A percentile compares a stretch with the other conserved stretches of the same genome.
Conservation (phyloP, 352 stramenopile genomes). For the Globisporangium sylvaticum region DNA sequence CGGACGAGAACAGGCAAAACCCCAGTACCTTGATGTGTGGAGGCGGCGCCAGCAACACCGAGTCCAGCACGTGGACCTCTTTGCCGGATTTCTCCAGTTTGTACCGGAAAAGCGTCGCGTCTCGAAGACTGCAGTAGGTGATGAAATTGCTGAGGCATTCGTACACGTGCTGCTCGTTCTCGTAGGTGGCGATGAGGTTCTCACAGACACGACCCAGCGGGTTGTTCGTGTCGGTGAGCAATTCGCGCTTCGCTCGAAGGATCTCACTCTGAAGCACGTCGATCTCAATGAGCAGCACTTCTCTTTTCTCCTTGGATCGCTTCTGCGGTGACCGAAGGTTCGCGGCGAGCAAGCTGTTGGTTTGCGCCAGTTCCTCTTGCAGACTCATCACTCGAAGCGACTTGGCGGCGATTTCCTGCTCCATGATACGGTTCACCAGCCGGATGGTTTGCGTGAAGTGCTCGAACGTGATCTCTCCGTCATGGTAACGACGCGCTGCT, state of each 20-base stretch:
- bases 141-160: conserved; percentile 65
- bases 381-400: conserved; percentile 44
- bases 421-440: conserved; percentile 56
- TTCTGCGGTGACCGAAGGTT: conserved; percentile 4
- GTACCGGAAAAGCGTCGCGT: conserved; percentile 41
- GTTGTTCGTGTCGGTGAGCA: conserved; percentile 44
- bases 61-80: conserved; percentile 58
- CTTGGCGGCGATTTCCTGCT: conserved; percentile 58
- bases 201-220: conserved; percentile 56
- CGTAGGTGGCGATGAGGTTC: conserved; percentile 55
- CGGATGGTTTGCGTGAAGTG: conserved; percentile 56
- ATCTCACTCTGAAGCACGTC: conserved; percentile 53
- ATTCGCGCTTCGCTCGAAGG: conserved; percentile 38
- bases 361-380: conserved; percentile 29
- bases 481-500: conserved; percentile 8
- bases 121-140: conserved; percentile 37
- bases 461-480: conserved; percentile 67
- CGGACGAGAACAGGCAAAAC: neutral
- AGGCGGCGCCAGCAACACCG: conserved; percentile 41
- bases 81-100: conserved; percentile 55
- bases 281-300: conserved; percentile 45
- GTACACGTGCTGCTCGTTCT: conserved; percentile 73
- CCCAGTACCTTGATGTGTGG: conserved; percentile 38
- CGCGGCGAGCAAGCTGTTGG: neutral
- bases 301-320: conserved; percentile 16